A percentile compares a stretch with the other conserved stretches of the same genome.
These are phyloP conservation scores for Monosporascus sp. DNA, from an alignment of 2,329 filamentous ascomycete genomes.

Conservation along the genomic window DNA sequence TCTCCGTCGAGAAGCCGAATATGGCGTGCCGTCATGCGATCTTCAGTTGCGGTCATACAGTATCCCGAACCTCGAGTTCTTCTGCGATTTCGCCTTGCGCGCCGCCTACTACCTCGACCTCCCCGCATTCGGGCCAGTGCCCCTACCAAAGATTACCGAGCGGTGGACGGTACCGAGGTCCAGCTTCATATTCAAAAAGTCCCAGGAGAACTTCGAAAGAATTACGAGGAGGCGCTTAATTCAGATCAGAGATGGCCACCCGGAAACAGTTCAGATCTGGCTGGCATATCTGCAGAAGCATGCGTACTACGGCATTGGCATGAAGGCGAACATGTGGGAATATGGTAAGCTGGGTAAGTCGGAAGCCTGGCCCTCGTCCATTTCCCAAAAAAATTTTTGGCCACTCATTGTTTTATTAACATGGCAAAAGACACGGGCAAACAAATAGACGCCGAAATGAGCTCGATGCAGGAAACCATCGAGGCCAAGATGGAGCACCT, in stretches of 20 bases:
- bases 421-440: constrained; percentile 41
- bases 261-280: constrained; percentile 87
- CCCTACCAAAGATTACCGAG: constrained; percentile 80
- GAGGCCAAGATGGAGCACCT: constrained; percentile 51
- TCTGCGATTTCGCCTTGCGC: constrained; percentile 87
- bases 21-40: constrained; percentile 80
- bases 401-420: constrained; percentile 1
- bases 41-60: constrained; percentile 91
- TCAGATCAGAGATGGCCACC: constrained; percentile 86
- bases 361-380: background rate
- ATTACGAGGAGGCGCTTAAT: constrained; percentile 81
- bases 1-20: constrained; percentile 65
- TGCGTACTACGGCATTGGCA: constrained; percentile 91
- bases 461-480: constrained; percentile 33
- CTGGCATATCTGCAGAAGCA: constrained; percentile 87
- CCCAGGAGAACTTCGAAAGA: constrained; percentile 95
- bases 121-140: constrained; percentile 77
- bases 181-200: constrained; percentile 95
- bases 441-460: constrained; percentile 36
- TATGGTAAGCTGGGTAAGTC: constrained; percentile 65
- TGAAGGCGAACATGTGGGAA: constrained; percentile 98
- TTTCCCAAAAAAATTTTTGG: background rate
- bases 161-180: constrained; percentile 88
- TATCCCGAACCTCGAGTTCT: constrained; percentile 86
- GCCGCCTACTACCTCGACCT: constrained; percentile 92